These are phyloP conservation scores for Leccinum disarticulatum DNA, from an alignment of 768 basidiomycete genomes.

Conservation along the genomic window DNA sequence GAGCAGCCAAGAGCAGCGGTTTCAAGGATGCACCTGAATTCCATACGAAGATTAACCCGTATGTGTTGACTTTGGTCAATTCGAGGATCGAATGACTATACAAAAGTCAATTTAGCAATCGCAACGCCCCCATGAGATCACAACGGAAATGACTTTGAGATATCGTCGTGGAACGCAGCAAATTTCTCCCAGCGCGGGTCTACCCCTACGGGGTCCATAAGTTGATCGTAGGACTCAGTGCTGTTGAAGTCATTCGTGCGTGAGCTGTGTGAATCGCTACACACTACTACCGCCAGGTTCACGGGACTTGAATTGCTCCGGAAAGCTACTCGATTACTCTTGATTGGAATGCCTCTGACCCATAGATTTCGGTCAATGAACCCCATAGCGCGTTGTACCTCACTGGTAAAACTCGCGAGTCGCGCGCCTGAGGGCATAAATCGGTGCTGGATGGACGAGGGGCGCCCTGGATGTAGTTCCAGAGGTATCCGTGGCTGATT, in stretches of 20 bases:
- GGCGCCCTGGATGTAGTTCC: background rate
- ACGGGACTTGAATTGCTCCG: constrained; percentile 45
- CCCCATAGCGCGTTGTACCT: constrained; percentile 36
- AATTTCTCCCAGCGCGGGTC: constrained; percentile 60
- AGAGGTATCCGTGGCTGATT: constrained; percentile 5
- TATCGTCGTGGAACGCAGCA: constrained; percentile 52
- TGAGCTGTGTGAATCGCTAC: constrained; percentile 4
- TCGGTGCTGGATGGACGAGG: constrained; percentile 2
- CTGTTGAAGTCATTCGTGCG: constrained; percentile 26
- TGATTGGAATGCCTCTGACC: constrained; percentile 35
- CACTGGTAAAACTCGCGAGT: constrained; percentile 20
- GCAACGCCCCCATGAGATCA: background rate
- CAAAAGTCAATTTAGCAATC: background rate
- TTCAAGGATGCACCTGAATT: constrained; percentile 45
- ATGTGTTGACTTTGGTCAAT: constrained; percentile 60
- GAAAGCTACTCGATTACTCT: constrained; percentile 38
- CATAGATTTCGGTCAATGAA: constrained; percentile 31
- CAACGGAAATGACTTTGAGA: constrained; percentile 54
- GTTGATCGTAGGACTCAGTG: constrained; percentile 50
- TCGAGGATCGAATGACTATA: constrained; percentile 48
- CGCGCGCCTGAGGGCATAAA: constrained; percentile 37
- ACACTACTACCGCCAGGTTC: constrained; percentile 14
- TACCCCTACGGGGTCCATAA: constrained; percentile 44
- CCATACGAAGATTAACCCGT: constrained; percentile 61
- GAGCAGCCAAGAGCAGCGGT: constrained; percentile 54